Conservation (phyloP, 2,329 filamentous ascomycete genomes). For the Sporothrix pallida region DNA sequence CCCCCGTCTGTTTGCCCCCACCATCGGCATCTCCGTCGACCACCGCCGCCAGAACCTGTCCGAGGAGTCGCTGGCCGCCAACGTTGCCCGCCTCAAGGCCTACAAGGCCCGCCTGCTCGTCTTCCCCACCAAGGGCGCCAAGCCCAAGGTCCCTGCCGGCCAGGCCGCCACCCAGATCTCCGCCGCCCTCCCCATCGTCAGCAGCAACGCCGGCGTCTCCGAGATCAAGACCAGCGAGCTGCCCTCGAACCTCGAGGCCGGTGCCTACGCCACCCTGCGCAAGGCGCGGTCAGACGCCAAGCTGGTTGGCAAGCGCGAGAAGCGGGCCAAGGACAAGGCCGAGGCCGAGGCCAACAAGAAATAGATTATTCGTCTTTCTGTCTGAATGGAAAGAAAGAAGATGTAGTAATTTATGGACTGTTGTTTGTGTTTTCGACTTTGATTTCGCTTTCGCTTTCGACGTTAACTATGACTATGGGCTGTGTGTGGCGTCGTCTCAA, state of each 20-base stretch:
- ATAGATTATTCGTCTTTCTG: conserved; percentile 58
- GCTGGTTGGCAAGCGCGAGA: conserved; percentile 83
- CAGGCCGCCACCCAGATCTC: conserved; percentile 65
- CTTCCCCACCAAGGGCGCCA: conserved; percentile 96
- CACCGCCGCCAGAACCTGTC: conserved; percentile 95
- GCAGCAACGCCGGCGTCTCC: conserved; percentile 67
- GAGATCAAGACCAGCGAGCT: conserved; percentile 84
- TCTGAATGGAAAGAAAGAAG: no score
- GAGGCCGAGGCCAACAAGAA: conserved; percentile 86
- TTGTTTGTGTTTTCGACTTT: no score
- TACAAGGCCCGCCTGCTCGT: conserved; percentile 96
- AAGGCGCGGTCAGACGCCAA: conserved; percentile 82
- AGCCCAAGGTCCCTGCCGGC: conserved; percentile 86
- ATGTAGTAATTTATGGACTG: background rate
- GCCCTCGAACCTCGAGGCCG: conserved; percentile 76
- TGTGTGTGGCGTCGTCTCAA: no score
- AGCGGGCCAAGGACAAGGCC: conserved; percentile 87
- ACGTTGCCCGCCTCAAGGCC: conserved; percentile 96
- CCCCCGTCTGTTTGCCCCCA: conserved; percentile 89
- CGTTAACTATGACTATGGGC: no score
- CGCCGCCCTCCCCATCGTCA: conserved; percentile 73
- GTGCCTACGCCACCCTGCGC: conserved; percentile 83
- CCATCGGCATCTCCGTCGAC: conserved; percentile 97
- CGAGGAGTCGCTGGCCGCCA: conserved; percentile 91
- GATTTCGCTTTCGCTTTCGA: no score